These are phyloP conservation scores for Pseudogymnoascus sp. DNA, from an alignment of 2,329 filamentous ascomycete genomes.

Conservation along the genomic window DNA sequence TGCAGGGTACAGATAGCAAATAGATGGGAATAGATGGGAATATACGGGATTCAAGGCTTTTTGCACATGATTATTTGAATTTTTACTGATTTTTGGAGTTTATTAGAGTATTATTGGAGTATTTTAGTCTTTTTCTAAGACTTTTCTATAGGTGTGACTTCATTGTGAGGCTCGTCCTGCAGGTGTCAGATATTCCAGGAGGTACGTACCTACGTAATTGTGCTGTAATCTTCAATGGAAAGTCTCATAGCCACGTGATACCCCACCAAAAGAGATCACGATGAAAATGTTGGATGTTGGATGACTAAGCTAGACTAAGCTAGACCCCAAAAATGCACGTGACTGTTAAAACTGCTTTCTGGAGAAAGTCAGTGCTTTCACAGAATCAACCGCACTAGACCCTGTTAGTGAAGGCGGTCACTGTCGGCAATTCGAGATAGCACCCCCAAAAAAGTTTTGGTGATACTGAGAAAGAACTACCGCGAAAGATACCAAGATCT, in stretches of 20 bases:
- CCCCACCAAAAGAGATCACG: not conserved
- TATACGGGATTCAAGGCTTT: not conserved
- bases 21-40: too few relatives aligned
- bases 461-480: constrained; percentile 6
- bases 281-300: too few relatives aligned
- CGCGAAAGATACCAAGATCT: not conserved
- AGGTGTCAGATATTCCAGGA: not conserved
- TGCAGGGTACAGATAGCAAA: not conserved
- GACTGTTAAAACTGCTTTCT: not conserved
- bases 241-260: not conserved
- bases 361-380: not conserved
- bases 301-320: too few relatives aligned
- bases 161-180: not conserved
- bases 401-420: not conserved
- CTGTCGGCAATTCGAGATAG: constrained; percentile 2
- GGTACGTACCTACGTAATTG: not conserved
- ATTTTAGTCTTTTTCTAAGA: not conserved
- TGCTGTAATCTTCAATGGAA: not conserved
- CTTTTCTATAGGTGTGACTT: not conserved
- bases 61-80: not conserved
- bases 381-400: not conserved
- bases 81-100: not conserved
- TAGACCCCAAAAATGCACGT: not conserved
- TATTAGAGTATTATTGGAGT: not conserved
- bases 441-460: constrained; percentile 6